Evolutionary conservation across 2,329 filamentous ascomycete species (phyloP).

Genomic region (Pseudonectria foliicola): DNA sequence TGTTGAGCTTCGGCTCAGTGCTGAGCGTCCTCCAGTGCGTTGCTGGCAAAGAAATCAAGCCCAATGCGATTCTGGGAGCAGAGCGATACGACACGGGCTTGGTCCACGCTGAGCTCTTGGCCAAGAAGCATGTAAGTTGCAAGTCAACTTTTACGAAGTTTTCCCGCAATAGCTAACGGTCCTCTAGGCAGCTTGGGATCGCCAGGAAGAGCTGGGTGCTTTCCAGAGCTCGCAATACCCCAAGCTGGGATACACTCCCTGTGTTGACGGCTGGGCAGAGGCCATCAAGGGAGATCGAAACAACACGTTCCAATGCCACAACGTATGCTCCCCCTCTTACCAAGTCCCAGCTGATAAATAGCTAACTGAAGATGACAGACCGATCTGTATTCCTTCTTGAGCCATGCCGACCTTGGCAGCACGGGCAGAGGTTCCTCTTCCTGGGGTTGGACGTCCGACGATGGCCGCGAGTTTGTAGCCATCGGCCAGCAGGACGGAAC

Average conservation of each 20-base stretch:
- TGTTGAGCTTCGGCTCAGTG: too few relatives aligned
- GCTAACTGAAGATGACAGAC: conserved; percentile 6
- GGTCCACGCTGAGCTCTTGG: conserved; percentile 15
- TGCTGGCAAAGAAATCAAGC: conserved; percentile 13
- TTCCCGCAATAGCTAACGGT: not conserved
- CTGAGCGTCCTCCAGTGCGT: too few relatives aligned
- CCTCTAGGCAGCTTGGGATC: conserved; percentile 24
- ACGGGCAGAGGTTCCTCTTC: conserved; percentile 29
- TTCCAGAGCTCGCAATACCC: conserved; percentile 30
- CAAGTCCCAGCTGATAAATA: rapidly evolving
- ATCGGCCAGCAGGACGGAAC: conserved; percentile 43
- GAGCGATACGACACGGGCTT: conserved; percentile 13
- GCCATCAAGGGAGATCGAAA: conserved; percentile 37
- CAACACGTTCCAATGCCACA: conserved; percentile 42
- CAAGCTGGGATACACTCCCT: conserved; percentile 31
- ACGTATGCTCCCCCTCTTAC: conserved; percentile 23
- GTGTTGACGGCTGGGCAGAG: conserved; percentile 35
- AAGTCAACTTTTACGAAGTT: rapidly evolving
- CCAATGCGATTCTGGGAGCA: conserved; percentile 7
- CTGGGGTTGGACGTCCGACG: conserved; percentile 41
- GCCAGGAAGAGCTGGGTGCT: conserved; percentile 25
- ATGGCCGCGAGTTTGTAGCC: conserved; percentile 43
- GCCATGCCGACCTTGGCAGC: conserved; percentile 46
- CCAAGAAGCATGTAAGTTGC: conserved; percentile 7
- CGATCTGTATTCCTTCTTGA: conserved; percentile 49